Base-by-base conservation (phyloP, 176 grass and related monocot species). In the Oryza australiensis region DNA sequence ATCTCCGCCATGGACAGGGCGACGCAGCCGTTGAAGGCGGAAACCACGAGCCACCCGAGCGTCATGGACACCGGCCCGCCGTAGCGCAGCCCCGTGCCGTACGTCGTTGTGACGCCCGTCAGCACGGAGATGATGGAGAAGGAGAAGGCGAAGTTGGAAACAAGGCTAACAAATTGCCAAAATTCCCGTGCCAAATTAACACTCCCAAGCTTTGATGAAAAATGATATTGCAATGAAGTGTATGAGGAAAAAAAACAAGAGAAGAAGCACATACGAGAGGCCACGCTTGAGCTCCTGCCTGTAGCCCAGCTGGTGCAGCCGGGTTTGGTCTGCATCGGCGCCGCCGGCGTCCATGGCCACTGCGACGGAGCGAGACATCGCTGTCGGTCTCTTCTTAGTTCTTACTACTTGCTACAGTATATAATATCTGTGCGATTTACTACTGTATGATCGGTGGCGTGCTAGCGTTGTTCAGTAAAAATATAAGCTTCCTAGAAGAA, bases 1-100 rank as follows among this genome's bases (percentile, higher is more conserved):
- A 97, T 92, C 87, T 97, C 94, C 1, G 89, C 94, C 94, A 94
- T 97, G 57, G 94, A 94, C 66, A 97, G 53, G 0, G 89, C 94
- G 1, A 97, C 66, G 20, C 85, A 88, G 28, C 51, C 68, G 30
- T 89, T 92, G 74, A 97, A 85, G 23, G 48, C 10, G 0, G 82
- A 75, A 6, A 90, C 91, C 15, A 78, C 66, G 1, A 93, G 12
- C 88, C 91, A 93, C 1, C 91, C 88, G 0, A 93, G 65, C 41
- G 91, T 86, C 83, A 86, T 89, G 3, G 91, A 93, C 76, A 66
- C 84, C 32, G 91, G 84, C 28, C 91, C 91, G 34, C 91, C 88
- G 69, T 93, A 93, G 9, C 91, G 77, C 10, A 93, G 88, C n/a
- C 91, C 91, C 11, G 91, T 94, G 77, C 91, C 86, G 70, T 92